These are phyloP conservation scores for Rhodotorula mucilaginosa DNA, from an alignment of 1,284 basidiomycete species.

Conservation along the genomic window DNA sequence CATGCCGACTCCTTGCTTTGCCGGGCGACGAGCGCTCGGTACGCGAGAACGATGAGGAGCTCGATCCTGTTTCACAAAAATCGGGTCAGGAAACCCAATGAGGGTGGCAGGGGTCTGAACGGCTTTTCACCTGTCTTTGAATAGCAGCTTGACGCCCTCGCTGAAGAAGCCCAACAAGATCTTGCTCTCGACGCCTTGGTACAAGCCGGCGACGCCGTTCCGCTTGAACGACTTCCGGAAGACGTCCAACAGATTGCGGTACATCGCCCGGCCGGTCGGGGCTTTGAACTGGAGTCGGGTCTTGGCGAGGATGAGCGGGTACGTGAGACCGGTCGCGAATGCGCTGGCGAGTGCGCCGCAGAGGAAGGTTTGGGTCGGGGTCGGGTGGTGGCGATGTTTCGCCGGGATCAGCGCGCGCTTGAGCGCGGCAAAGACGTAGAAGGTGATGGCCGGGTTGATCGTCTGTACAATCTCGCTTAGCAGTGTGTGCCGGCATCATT, in stretches of 20 bases:
- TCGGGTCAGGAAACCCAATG: background rate
- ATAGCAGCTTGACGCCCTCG: conserved; percentile 50
- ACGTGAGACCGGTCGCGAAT: conserved; percentile 43
- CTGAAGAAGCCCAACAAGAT: conserved; percentile 72
- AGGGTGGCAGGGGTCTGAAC: background rate
- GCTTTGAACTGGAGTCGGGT: conserved; percentile 50
- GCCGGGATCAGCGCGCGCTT: conserved; percentile 47
- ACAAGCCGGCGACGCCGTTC: conserved; percentile 76
- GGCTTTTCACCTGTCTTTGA: conserved; percentile 49
- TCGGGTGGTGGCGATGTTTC: conserved; percentile 46
- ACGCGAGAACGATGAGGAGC: conserved; percentile 17
- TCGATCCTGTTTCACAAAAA: background rate
- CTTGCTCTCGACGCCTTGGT: conserved; percentile 80
- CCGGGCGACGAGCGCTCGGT: conserved; percentile 5
- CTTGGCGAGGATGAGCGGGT: conserved; percentile 41
- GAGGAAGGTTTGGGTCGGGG: conserved; percentile 50
- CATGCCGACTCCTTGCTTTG: background rate
- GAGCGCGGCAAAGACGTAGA: conserved; percentile 50
- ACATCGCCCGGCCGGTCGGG: conserved; percentile 44
- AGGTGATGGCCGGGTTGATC: conserved; percentile 50
- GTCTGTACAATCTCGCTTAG: conserved; percentile 31
- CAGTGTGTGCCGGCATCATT: conserved; percentile 15
- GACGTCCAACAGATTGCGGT: conserved; percentile 41
- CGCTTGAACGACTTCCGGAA: conserved; percentile 57
- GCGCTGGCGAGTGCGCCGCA: conserved; percentile 52